Conservation (phyloP, 345 rosid species). For the Pseudoturritis turrita region DNA sequence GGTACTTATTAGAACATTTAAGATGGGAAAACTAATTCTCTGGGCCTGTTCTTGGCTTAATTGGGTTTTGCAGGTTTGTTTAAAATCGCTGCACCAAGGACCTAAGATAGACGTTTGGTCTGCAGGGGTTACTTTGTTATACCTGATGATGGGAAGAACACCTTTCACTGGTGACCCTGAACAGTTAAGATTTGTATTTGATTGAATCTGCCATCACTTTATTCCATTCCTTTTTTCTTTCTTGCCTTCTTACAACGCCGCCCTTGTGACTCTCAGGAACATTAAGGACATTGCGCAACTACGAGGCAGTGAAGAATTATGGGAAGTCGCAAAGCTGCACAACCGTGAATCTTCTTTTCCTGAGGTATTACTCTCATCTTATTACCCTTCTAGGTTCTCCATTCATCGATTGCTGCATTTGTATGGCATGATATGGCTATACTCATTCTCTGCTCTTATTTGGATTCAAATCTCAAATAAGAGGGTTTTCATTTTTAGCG, state of each 20-base stretch:
- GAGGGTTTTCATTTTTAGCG: too few relatives aligned
- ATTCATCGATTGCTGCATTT: conserved; percentile 6
- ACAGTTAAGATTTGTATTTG: conserved; percentile 22
- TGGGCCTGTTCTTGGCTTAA: background rate
- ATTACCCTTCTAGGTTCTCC: background rate
- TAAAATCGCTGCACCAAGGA: conserved; percentile 89
- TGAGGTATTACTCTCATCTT: conserved; percentile 42
- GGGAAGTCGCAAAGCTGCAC: conserved; percentile 91
- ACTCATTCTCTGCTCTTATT: background rate
- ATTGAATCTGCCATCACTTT: background rate
- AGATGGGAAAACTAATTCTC: background rate
- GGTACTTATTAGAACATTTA: background rate
- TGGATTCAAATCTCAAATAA: too few relatives aligned
- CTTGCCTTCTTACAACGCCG: conserved; percentile 4
- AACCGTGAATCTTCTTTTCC: conserved; percentile 81
- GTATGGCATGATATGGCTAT: background rate
- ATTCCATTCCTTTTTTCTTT: background rate
- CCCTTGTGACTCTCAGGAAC: conserved; percentile 50
- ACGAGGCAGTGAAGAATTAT: conserved; percentile 91
- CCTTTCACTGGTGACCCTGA: conserved; percentile 94
- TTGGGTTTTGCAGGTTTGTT: conserved; percentile 56
- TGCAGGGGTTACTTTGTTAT: conserved; percentile 89
- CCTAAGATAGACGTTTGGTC: conserved; percentile 93
- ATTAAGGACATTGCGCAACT: conserved; percentile 73
- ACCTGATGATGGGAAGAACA: conserved; percentile 65